Evolutionary conservation across 352 stramenopile genomes (phyloP).

Genomic region (Phytophthora lateralis): DNA sequence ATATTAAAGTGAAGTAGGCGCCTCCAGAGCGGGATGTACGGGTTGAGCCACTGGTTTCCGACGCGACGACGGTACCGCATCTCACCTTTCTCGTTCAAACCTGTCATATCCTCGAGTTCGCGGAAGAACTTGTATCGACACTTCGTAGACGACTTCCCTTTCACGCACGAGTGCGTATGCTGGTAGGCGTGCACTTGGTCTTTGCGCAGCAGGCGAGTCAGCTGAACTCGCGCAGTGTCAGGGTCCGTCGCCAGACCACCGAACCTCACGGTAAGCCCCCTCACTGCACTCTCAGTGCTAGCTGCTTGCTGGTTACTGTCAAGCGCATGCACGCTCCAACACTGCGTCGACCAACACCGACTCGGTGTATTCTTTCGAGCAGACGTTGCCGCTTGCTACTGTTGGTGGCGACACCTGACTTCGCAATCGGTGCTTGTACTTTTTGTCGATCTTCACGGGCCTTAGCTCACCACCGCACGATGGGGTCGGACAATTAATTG

Average conservation of each 20-base stretch:
- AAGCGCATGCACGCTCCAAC: slow-evolving; percentile 10
- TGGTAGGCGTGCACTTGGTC: slow-evolving; percentile 26
- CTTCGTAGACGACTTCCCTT: slow-evolving; percentile 16
- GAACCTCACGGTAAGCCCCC: slow-evolving; percentile 14
- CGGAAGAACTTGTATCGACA: slow-evolving; percentile 40
- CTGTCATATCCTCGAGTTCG: slow-evolving; percentile 3
- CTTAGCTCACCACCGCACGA: slow-evolving; percentile 1
- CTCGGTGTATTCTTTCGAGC: slow-evolving; percentile 8
- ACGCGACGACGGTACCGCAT: slow-evolving; percentile 14
- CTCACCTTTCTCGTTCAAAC: slow-evolving; percentile 14
- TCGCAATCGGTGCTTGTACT: slow-evolving; percentile 19
- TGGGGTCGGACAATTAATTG: not conserved
- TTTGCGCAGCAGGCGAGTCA: slow-evolving; percentile 19
- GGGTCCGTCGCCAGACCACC: slow-evolving; percentile 13
- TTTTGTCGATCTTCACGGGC: slow-evolving; percentile 2
- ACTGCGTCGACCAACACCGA: not conserved
- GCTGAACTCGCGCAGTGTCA: slow-evolving; percentile 16
- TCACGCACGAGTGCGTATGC: slow-evolving; percentile 27
- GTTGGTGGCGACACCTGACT: not conserved
- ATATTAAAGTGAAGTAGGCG: slow-evolving; percentile 39
- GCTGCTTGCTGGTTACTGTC: slow-evolving; percentile 9
- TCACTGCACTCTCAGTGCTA: slow-evolving; percentile 6
- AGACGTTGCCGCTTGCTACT: slow-evolving; percentile 9
- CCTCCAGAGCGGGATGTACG: slow-evolving; percentile 25
- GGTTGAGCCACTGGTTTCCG: slow-evolving; percentile 37